These are phyloP conservation scores for Dothiorella sarmentorum DNA, from an alignment of 2,329 filamentous ascomycete species.

Conservation along the genomic window DNA sequence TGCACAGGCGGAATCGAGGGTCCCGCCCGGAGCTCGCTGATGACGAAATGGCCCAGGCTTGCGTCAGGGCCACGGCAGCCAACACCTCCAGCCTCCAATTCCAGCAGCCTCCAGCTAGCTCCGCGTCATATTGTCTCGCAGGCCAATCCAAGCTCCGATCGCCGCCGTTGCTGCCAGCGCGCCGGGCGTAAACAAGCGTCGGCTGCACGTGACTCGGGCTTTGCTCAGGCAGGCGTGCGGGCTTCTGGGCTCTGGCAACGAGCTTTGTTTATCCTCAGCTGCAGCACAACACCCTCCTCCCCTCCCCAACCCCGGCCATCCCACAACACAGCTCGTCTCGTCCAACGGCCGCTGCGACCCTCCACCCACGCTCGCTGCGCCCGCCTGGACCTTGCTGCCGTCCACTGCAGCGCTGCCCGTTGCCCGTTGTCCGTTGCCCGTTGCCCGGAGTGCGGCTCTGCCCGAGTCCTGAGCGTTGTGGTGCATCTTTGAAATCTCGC, in stretches of 20 bases:
- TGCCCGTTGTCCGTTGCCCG: slow-evolving; percentile 5
- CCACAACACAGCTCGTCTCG: not conserved
- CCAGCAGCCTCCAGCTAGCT: not conserved
- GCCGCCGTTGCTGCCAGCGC: not conserved
- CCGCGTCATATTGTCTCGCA: not conserved
- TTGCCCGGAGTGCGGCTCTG: slow-evolving; percentile 6
- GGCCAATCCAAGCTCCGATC: not conserved
- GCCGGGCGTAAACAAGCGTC: not conserved
- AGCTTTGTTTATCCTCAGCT: slow-evolving; percentile 16
- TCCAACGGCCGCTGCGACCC: not conserved
- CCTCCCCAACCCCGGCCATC: not conserved
- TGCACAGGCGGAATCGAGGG: slow-evolving; percentile 8
- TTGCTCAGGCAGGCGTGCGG: not conserved
- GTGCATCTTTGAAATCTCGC: too few relatives aligned
- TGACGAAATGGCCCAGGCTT: not conserved
- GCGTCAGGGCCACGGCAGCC: not conserved
- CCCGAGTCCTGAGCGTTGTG: slow-evolving; percentile 1
- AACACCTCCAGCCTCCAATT: not conserved
- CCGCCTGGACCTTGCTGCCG: not conserved
- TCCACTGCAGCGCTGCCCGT: not conserved
- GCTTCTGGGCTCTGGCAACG: slow-evolving; percentile 8
- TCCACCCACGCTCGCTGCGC: not conserved
- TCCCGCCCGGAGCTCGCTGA: slow-evolving; percentile 4
- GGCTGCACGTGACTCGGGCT: not conserved
- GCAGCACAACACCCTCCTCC: slow-evolving; percentile 1